A percentile compares a stretch with the other conserved stretches of the same genome.
Evolutionary conservation across 306 rosid species (phyloP).

Genomic region (Quercus cerris): DNA sequence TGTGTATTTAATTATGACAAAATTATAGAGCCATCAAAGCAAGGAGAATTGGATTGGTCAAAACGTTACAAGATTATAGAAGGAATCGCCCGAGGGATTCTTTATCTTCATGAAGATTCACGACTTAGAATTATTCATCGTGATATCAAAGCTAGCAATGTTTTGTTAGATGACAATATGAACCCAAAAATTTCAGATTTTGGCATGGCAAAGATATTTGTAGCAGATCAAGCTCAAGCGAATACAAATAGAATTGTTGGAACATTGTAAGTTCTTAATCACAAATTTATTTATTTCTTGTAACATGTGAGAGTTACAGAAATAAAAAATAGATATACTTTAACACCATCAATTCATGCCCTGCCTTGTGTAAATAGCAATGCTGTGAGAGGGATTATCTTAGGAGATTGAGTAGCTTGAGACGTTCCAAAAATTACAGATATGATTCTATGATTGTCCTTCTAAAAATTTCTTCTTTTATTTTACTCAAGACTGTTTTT

Average conservation of each 20-base stretch:
- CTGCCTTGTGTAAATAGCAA: no score
- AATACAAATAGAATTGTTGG: slow-evolving; percentile 36
- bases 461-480: not conserved
- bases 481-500: no score
- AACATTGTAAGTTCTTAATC: slow-evolving; percentile 37
- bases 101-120: slow-evolving; percentile 51
- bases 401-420: not conserved
- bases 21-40: slow-evolving; percentile 20
- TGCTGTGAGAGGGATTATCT: no score
- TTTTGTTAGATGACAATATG: slow-evolving; percentile 31
- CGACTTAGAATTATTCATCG: slow-evolving; percentile 40
- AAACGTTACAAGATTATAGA: slow-evolving; percentile 29
- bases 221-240: slow-evolving; percentile 22
- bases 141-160: slow-evolving; percentile 44
- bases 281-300: no score
- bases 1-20: not conserved
- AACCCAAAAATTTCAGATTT: slow-evolving; percentile 48
- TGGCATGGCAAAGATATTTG: slow-evolving; percentile 40
- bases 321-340: no score
- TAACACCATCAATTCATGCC: no score
- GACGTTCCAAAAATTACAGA: slow-evolving; percentile 34
- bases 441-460: not conserved
- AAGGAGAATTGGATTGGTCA: slow-evolving; percentile 32
- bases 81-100: slow-evolving; percentile 42
- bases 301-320: not conserved